phyloP scores from a whole-genome alignment of 768 basidiomycete genomes.

The Leccinum subgranulosum region DNA sequence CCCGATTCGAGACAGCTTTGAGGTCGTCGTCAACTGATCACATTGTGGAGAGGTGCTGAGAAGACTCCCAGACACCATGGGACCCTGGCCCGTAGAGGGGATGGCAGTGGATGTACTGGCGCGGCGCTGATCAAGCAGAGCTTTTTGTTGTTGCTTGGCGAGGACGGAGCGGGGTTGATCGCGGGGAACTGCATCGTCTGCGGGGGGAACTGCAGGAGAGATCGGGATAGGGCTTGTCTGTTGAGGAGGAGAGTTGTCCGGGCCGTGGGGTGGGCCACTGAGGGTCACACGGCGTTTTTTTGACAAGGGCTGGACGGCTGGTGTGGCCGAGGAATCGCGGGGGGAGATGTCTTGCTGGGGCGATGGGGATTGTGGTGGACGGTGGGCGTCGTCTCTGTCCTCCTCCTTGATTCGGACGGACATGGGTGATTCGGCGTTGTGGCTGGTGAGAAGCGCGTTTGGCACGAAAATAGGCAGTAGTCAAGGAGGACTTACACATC shows the following conservation, averaged over 20 bases:
- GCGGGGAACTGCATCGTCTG: slow-evolving; percentile 53
- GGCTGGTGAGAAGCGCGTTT: slow-evolving; percentile 19
- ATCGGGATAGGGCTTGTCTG: slow-evolving; percentile 53
- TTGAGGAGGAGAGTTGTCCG: slow-evolving; percentile 39
- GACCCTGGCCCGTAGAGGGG: slow-evolving; percentile 26
- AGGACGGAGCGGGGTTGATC: slow-evolving; percentile 45
- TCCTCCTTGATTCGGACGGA: slow-evolving; percentile 61
- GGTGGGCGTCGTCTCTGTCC: slow-evolving; percentile 45
- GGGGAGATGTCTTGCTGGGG: slow-evolving; percentile 13
- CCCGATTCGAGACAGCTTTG: slow-evolving; percentile 29
- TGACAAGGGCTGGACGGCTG: slow-evolving; percentile 38
- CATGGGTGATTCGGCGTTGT: slow-evolving; percentile 38
- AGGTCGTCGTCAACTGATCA: slow-evolving; percentile 26
- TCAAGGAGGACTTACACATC: slow-evolving; percentile 42
- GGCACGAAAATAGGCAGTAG: background rate
- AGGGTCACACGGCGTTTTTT: slow-evolving; percentile 74
- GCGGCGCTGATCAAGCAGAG: slow-evolving; percentile 65
- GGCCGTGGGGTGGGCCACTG: slow-evolving; percentile 42
- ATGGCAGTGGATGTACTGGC: slow-evolving; percentile 49
- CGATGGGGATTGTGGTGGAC: slow-evolving; percentile 36
- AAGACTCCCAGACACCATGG: slow-evolving; percentile 21
- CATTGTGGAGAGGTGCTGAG: slow-evolving; percentile 24
- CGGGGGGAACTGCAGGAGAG: slow-evolving; percentile 60
- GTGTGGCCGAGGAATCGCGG: slow-evolving; percentile 33
- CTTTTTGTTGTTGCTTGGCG: slow-evolving; percentile 69